These are phyloP conservation scores for Jimgerdemannia flammicorona DNA, from an alignment of 192 early-diverging fungal species.

Conservation along the genomic window DNA sequence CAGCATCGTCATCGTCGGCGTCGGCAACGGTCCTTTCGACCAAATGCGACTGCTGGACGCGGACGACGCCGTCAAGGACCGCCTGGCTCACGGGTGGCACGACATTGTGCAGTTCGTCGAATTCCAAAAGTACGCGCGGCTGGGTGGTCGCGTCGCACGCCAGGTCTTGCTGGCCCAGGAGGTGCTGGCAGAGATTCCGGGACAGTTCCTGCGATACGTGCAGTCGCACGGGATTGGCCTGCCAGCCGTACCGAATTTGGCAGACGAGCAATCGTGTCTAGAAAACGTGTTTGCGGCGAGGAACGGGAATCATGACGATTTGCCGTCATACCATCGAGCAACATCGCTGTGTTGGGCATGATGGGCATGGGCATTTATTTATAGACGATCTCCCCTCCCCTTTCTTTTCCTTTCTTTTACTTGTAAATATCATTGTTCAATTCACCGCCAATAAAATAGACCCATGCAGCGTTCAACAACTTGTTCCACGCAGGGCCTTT, in stretches of 20 bases:
- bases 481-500: too few relatives aligned
- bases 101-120: conserved; percentile 12
- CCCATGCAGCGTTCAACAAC: too few relatives aligned
- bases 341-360: too few relatives aligned
- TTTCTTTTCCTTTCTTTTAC: too few relatives aligned
- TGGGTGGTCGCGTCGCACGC: neutral
- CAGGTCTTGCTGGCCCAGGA: conserved; percentile 9
- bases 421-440: too few relatives aligned
- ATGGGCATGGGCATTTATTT: too few relatives aligned
- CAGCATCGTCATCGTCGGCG: conserved; percentile 8
- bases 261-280: neutral
- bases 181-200: conserved; percentile 9
- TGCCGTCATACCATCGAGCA: too few relatives aligned
- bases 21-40: conserved; percentile 6
- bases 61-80: neutral
- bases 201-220: conserved; percentile 10
- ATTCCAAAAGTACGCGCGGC: conserved; percentile 6
- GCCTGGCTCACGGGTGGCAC: too few relatives aligned
- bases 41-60: conserved; percentile 1
- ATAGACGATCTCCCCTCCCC: too few relatives aligned
- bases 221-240: neutral
- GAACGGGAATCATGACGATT: neutral
- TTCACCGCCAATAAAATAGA: too few relatives aligned
- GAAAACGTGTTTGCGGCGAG: too few relatives aligned
- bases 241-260: neutral